Conservation (phyloP, 129 eudicot species). For the Flaveria sonorensis region DNA sequence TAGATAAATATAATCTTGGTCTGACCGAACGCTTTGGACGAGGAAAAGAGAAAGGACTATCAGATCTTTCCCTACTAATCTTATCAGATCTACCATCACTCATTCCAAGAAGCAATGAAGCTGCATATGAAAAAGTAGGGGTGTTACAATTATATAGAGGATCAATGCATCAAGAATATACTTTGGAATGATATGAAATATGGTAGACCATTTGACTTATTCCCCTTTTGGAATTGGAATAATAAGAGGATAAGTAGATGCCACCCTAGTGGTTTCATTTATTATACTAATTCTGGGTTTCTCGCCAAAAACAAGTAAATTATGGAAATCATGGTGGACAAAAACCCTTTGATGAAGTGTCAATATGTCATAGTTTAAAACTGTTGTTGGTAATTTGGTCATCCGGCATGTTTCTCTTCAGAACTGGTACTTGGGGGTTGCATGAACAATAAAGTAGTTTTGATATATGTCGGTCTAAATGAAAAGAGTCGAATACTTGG, state of each 20-base stretch:
- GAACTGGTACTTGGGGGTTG: not conserved
- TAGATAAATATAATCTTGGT: constrained; percentile 66
- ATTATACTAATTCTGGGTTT: no score
- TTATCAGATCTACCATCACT: constrained; percentile 55
- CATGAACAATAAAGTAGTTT: not conserved
- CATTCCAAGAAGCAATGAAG: constrained; percentile 76
- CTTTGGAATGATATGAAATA: not conserved
- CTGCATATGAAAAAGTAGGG: constrained; percentile 42
- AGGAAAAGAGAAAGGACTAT: constrained; percentile 72
- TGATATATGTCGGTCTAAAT: no score
- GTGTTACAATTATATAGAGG: not conserved
- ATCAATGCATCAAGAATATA: not conserved
- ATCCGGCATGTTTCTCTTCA: not conserved
- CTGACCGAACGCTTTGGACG: constrained; percentile 75
- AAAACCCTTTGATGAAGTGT: not conserved
- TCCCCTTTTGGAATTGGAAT: no score
- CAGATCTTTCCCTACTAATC: constrained; percentile 67
- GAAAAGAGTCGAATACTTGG: not conserved
- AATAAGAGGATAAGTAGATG: no score
- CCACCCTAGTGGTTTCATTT: no score
- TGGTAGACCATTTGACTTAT: not conserved
- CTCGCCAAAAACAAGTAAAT: no score
- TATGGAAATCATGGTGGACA: no score
- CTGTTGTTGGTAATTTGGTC: not conserved
- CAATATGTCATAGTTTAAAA: not conserved